Base-by-base conservation (phyloP, 139 green algal genomes). In the Chlorella sp. region DNA sequence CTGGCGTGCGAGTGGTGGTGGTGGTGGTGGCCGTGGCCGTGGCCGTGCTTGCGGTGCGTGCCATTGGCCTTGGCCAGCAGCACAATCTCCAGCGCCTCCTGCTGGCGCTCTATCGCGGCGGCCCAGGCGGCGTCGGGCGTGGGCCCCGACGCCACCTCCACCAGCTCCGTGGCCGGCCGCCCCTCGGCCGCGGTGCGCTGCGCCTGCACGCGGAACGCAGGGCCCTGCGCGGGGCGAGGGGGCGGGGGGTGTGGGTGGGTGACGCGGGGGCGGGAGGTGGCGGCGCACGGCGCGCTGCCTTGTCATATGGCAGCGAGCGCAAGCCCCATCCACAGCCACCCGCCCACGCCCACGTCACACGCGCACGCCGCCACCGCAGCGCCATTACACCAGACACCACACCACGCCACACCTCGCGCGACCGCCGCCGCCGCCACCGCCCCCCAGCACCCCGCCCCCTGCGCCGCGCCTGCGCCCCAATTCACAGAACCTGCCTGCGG, bases 91-190 rank as follows among this genome's bases (percentile, higher is more conserved):
- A 72, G 36, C 45, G 58, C 75, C 65, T 83, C 79, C 27, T 63
- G 42, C 77, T 87, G 82, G 36, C 79, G 59, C 42, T 80, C 69
- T n/a, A 68, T 53, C 36, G 80, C 62, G 43, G 59, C 45, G 6
- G 70, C 42, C 78, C 77, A 86, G 4, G 70, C 79, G 15, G n/a
- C 51, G 21, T 87, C 80, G 12, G 82, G 82, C 27, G 36, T 40
- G 17, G 50, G 42, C n/a, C 75, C 75, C 8, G 61, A 38, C 8
- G 66, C 75, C 48, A 81, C 45, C 64, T 81, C 75, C 21, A 80
- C 63, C 36, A 73, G n/a, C 51, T 75, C 69, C 1, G 69, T 75
- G 38, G 69, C 69, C 6, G 69, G 69, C 38, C 58, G 58, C 38
- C 41, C 69, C 33, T 53, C 69, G 27, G 40, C 27, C 21, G 51